A percentile compares a stretch with the other conserved stretches of the same genome.
phyloP scores from a whole-genome alignment of 1,284 basidiomycete genomes.

The Naganishia albida region DNA sequence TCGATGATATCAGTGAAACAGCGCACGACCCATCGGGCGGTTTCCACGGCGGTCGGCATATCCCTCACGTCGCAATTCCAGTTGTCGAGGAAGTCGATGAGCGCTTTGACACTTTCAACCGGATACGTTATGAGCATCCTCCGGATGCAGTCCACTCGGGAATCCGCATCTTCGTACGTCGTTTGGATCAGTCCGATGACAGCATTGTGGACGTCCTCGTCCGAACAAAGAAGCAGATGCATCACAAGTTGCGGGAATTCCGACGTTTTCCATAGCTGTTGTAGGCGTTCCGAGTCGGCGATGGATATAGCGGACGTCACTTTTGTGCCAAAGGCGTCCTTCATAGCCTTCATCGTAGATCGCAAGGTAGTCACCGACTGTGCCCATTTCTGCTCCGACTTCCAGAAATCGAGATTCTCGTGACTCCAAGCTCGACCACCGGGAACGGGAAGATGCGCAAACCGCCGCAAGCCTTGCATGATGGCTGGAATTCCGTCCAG shows the following conservation, averaged over 20 bases:
- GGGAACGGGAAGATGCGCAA: constrained; percentile 68
- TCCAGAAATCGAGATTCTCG: constrained; percentile 43
- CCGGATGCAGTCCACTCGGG: constrained; percentile 80
- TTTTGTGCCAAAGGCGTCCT: constrained; percentile 64
- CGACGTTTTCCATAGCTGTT: constrained; percentile 60
- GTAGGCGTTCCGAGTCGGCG: constrained; percentile 58
- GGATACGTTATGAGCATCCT: constrained; percentile 69
- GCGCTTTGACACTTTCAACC: constrained; percentile 66
- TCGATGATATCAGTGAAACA: constrained; percentile 90
- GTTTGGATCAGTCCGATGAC: constrained; percentile 74
- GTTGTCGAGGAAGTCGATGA: constrained; percentile 65
- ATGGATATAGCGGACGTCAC: constrained; percentile 65
- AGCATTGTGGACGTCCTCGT: constrained; percentile 68
- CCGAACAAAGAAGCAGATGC: constrained; percentile 75
- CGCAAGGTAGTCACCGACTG: constrained; percentile 59
- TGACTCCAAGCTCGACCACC: constrained; percentile 49
- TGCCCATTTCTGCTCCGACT: constrained; percentile 48
- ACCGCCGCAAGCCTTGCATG: constrained; percentile 61
- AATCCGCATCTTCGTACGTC: constrained; percentile 82
- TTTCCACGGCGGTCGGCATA: constrained; percentile 65
- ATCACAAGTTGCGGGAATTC: constrained; percentile 64
- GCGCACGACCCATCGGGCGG: constrained; percentile 82
- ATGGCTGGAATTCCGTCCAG: constrained; percentile 62
- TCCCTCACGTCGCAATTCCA: constrained; percentile 66
- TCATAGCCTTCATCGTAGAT: constrained; percentile 60